phyloP scores from a whole-genome alignment of 1,139 yeast species.

The Yamadazyma sp. region DNA sequence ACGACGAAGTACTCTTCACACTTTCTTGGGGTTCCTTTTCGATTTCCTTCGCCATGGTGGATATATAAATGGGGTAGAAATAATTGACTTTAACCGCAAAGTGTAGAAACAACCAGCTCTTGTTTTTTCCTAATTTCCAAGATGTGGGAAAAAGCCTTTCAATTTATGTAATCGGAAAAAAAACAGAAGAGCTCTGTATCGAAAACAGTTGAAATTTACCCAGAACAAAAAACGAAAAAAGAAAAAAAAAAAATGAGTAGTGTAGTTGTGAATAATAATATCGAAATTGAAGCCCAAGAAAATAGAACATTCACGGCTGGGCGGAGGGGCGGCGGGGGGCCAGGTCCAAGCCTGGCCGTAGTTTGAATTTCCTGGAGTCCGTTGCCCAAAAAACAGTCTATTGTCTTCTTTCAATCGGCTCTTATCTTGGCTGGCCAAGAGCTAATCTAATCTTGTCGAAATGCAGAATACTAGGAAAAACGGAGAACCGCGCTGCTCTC shows the following conservation, averaged over 20 bases:
- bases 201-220: not conserved
- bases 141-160: not conserved
- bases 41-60: conserved; percentile 2
- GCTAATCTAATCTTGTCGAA: no score
- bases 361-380: no score
- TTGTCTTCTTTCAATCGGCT: no score
- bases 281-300: no score
- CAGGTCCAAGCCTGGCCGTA: no score
- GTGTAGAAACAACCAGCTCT: not conserved
- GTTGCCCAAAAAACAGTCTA: no score
- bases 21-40: conserved; percentile 16
- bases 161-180: not conserved
- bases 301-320: no score
- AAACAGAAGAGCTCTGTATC: not conserved
- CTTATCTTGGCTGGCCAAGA: no score
- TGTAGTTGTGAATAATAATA: no score
- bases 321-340: no score
- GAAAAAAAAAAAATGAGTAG: not conserved
- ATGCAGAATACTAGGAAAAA: no score
- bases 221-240: not conserved
- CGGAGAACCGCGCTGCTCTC: no score
- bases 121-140: not conserved
- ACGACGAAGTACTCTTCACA: conserved; percentile 12
- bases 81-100: not conserved
- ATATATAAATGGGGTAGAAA: not conserved